Percentiles rank a stretch among this genome's conserved stretches.
Evolutionary conservation across 176 grass and related monocot genomes (phyloP).

Genomic region (Triticum monococcum): DNA sequence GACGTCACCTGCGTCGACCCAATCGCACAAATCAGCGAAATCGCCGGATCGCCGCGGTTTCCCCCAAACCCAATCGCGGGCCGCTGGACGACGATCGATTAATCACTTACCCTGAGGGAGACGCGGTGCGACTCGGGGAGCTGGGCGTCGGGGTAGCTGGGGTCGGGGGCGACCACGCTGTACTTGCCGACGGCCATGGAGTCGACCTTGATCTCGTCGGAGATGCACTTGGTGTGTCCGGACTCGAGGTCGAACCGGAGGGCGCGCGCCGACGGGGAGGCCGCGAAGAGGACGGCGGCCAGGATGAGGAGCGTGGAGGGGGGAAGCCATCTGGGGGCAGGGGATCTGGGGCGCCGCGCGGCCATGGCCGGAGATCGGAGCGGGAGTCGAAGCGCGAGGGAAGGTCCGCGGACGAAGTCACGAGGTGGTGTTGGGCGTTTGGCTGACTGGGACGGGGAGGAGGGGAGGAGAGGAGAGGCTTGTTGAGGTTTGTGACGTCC

Average conservation of each 20-base stretch:
- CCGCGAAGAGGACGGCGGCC: constrained; percentile 6
- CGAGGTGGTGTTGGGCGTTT: background rate
- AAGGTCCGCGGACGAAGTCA: constrained; percentile 26
- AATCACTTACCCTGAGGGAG: constrained; percentile 66
- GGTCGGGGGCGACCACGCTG: constrained; percentile 54
- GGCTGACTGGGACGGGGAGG: background rate
- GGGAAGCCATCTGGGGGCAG: constrained; percentile 17
- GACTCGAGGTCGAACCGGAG: constrained; percentile 89
- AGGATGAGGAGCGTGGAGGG: constrained; percentile 27
- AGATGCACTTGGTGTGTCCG: constrained; percentile 94
- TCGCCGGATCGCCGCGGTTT: background rate
- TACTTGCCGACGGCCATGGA: constrained; percentile 94
- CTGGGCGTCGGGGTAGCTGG: constrained; percentile 52
- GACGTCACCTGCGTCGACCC: constrained; percentile 65
- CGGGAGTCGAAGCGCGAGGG: background rate
- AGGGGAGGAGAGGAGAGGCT: background rate
- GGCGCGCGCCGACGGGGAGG: constrained; percentile 19
- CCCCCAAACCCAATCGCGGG: background rate
- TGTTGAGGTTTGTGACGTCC: too few species aligned
- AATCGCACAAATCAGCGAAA: background rate
- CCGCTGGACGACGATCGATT: background rate
- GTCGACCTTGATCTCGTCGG: constrained; percentile 89
- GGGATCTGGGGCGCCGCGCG: constrained; percentile 28
- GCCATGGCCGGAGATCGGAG: constrained; percentile 59
- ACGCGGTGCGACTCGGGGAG: constrained; percentile 86